Evolutionary conservation across 352 stramenopile species (phyloP), one percentile per base, ranked within the genome.

Genomic region (Globisporangium uncinulatum): DNA sequence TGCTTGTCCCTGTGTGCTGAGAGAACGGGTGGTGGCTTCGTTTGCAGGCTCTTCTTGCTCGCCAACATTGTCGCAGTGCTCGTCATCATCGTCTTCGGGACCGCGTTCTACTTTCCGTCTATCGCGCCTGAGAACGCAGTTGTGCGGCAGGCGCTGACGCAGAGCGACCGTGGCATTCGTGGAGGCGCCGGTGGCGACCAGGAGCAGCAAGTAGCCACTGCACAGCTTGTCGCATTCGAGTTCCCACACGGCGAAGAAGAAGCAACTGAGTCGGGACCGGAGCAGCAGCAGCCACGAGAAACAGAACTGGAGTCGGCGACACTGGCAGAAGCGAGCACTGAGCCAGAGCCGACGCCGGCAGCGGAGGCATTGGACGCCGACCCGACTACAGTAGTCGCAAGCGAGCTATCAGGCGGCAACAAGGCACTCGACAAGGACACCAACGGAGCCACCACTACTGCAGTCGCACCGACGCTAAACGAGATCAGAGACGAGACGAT

Each of bases 61-160:
- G 39, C 65, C 20, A 89, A 86, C 49, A 63, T 86, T 20, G 36
- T 69, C 20, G 69, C 70, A 1, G 55, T 89, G 24, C 65, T 66
- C 0, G 54, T 39, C 2, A 83, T 87, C 66, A 85, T 29, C 24
- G 24, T 84, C 57, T 83, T 89, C 61, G 54, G 67, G 29, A 83
- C 73, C 56, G 71, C 73, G 6, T 54, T 62, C 6, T 82, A 70
- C 43, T 86, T 89, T 48, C 76, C 74, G 4, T 66, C 69, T 19
- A 46, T 69, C 6, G 66, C 56, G 1, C 60, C 66, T 0, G 62
- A 75, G 3, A 66, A 59, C 34, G 32, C 21, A 31, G 56, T 81
- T 19, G 57, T 87, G 11, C 62, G 71, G 10, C 57, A 82, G 41
- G 66, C 54, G 9, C 48, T 83, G 15, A 63, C 73, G 29, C 70